These are phyloP conservation scores for Entonaema liquescens DNA, from an alignment of 495 filamentous ascomycete genomes.

Conservation along the genomic window DNA sequence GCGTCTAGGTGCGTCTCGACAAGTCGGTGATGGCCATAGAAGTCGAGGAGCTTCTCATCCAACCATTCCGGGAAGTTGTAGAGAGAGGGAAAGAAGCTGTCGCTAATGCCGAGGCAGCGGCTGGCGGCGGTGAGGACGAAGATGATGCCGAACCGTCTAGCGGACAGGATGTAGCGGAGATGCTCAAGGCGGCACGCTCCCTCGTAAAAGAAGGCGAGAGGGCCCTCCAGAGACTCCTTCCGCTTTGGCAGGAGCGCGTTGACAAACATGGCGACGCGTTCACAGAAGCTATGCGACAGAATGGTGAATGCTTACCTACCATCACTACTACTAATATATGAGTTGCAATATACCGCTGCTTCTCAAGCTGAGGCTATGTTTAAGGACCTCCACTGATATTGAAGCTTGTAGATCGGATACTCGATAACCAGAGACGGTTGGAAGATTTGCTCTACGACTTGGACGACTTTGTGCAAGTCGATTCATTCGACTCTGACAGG, in stretches of 20 bases:
- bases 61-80: conserved; percentile 50
- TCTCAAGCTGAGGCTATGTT: not conserved
- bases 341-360: not conserved
- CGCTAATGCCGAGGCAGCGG: conserved; percentile 43
- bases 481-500: conserved; percentile 44
- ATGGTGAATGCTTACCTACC: conserved; percentile 41
- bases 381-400: conserved; percentile 10
- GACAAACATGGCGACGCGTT: conserved; percentile 49
- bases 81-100: conserved; percentile 46
- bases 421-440: conserved; percentile 45
- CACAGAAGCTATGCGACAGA: conserved; percentile 46
- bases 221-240: conserved; percentile 46
- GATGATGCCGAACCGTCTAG: conserved; percentile 13
- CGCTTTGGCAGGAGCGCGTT: conserved; percentile 48
- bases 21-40: conserved; percentile 47
- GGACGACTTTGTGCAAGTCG: conserved; percentile 48
- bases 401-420: conserved; percentile 38
- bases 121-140: conserved; percentile 22
- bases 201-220: conserved; percentile 49
- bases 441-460: conserved; percentile 54
- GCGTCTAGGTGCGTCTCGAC: conserved; percentile 19
- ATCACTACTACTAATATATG: not conserved
- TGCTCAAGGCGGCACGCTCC: conserved; percentile 45
- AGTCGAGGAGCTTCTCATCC: conserved; percentile 50
- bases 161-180: conserved; percentile 21